Conservation (phyloP, 768 basidiomycete genomes). For the Boletus sp. region DNA sequence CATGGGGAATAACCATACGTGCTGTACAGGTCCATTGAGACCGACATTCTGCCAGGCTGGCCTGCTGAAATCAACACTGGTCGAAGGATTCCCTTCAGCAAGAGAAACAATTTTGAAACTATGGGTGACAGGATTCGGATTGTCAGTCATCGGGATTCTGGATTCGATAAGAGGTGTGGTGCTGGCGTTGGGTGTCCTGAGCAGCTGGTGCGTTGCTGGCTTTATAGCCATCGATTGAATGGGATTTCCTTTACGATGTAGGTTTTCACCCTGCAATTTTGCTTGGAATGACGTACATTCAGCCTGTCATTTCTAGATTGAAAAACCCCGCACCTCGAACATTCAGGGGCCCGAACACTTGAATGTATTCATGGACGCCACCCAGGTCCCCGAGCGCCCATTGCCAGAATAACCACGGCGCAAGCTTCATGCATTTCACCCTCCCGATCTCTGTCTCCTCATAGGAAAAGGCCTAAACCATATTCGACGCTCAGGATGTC, state of each 20-base stretch:
- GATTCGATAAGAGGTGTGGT: background rate
- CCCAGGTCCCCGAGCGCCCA: too few relatives aligned
- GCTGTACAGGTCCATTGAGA: background rate
- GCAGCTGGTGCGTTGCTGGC: background rate
- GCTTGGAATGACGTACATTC: too few relatives aligned
- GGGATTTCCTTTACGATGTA: background rate
- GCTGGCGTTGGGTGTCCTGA: background rate
- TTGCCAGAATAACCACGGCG: too few relatives aligned
- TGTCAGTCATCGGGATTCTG: background rate
- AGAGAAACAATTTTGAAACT: background rate
- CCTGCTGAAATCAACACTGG: background rate
- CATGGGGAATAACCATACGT: background rate
- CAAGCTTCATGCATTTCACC: too few relatives aligned
- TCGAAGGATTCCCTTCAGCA: background rate
- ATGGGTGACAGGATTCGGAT: background rate
- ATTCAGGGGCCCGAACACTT: background rate
- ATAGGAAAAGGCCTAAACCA: background rate
- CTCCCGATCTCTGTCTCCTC: too few relatives aligned
- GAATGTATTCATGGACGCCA: background rate
- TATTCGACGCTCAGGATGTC: too few relatives aligned
- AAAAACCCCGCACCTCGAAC: background rate
- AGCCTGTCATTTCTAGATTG: too few relatives aligned
- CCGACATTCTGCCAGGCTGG: background rate
- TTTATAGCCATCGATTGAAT: background rate
- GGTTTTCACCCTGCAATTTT: too few relatives aligned